These are phyloP conservation scores for Alisma plantagoaquatica DNA, from an alignment of 106 monocot species.

Conservation along the genomic window DNA sequence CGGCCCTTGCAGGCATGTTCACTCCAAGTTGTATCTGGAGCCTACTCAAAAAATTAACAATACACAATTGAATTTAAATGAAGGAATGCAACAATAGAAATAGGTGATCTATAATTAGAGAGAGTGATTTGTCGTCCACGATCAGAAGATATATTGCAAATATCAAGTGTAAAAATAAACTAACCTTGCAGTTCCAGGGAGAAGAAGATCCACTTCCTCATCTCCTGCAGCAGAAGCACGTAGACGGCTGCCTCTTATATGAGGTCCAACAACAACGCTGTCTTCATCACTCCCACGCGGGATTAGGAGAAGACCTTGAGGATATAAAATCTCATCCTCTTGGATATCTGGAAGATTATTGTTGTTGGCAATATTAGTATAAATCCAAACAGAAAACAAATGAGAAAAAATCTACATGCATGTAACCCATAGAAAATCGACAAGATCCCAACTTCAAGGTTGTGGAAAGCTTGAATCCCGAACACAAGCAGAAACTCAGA, in stretches of 20 bases:
- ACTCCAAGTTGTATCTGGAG: conserved; percentile 76
- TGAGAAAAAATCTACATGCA: no score
- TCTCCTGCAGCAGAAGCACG: conserved; percentile 57
- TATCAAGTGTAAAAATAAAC: not conserved
- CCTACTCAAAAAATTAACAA: conserved; percentile 18
- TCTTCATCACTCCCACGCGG: conserved; percentile 39
- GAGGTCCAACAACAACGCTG: conserved; percentile 59
- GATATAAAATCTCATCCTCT: conserved; percentile 54
- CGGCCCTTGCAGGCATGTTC: conserved; percentile 81
- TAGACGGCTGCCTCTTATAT: conserved; percentile 62
- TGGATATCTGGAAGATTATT: conserved; percentile 44
- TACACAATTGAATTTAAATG: not conserved
- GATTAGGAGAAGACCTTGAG: conserved; percentile 50
- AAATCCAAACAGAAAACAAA: no score
- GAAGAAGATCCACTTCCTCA: conserved; percentile 71
- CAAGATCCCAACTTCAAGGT: no score
- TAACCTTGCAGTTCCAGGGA: conserved; percentile 70
- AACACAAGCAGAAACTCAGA: no score
- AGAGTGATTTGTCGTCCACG: not conserved
- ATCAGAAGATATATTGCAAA: not conserved
- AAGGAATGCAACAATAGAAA: not conserved
- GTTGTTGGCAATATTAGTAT: no score
- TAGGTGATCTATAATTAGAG: no score
- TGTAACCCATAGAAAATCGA: no score
- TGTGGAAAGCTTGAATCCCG: no score